phyloP scores from a whole-genome alignment of 2,329 filamentous ascomycete species.

The Arthrinium puccinioides region DNA sequence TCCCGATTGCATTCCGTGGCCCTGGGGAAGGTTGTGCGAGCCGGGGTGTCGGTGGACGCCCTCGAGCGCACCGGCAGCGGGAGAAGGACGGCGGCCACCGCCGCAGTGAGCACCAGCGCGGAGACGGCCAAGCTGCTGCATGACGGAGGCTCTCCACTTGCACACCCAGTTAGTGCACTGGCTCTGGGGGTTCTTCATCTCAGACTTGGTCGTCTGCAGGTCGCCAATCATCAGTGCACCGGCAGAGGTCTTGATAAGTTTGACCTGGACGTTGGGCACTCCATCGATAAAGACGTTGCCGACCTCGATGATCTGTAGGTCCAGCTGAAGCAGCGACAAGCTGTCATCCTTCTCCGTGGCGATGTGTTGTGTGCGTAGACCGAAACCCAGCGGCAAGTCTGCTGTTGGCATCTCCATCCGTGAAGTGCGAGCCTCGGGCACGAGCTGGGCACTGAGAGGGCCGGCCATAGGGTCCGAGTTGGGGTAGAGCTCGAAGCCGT shows the following conservation, averaged over 20 bases:
- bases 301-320: constrained; percentile 54
- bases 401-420: constrained; percentile 18
- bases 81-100: constrained; percentile 21
- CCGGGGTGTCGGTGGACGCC: constrained; percentile 11
- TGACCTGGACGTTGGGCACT: constrained; percentile 50
- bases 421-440: constrained; percentile 25
- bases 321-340: constrained; percentile 44
- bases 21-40: constrained; percentile 8
- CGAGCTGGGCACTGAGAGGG: constrained; percentile 37
- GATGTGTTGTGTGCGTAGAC: constrained; percentile 32
- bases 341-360: constrained; percentile 43
- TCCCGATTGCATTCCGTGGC: neutral
- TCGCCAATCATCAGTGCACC: constrained; percentile 48
- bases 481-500: constrained; percentile 55
- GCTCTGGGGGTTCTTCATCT: constrained; percentile 17
- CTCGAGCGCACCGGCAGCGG: constrained; percentile 16
- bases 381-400: constrained; percentile 37
- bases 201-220: constrained; percentile 30
- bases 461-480: constrained; percentile 36
- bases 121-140: constrained; percentile 31
- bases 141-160: constrained; percentile 43
- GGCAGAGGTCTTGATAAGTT: constrained; percentile 51
- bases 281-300: constrained; percentile 46
- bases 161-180: constrained; percentile 39
- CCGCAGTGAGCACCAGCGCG: constrained; percentile 31